Evolutionary conservation across 805 yeast species (phyloP).

Genomic region (Kuraishia molischiana): DNA sequence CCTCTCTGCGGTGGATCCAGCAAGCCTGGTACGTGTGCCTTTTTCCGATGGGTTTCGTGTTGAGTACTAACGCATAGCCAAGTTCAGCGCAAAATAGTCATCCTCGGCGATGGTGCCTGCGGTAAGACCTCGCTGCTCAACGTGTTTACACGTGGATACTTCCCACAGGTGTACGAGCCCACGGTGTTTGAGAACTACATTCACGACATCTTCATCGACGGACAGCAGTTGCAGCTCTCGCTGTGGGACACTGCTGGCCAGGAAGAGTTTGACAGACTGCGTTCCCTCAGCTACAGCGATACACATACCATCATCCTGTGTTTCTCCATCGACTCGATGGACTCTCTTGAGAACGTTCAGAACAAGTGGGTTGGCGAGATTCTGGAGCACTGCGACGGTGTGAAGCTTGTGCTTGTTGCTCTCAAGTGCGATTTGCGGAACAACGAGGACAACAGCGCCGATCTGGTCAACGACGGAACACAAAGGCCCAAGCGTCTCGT

Average conservation of each 20-base stretch:
- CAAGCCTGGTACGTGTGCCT: constrained; percentile 27
- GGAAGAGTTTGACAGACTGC: constrained; percentile 91
- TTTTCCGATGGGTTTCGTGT: background rate
- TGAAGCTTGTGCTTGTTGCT: constrained; percentile 86
- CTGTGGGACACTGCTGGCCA: constrained; percentile 99
- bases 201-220: constrained; percentile 93
- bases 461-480: constrained; percentile 13
- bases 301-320: constrained; percentile 97
- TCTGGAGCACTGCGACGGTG: constrained; percentile 95
- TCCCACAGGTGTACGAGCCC: constrained; percentile 97
- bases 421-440: constrained; percentile 87
- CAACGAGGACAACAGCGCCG: constrained; percentile 36
- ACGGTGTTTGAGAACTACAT: constrained; percentile 96
- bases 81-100: constrained; percentile 88
- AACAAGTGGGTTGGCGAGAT: constrained; percentile 97
- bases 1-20: constrained; percentile 33
- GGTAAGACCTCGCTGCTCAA: constrained; percentile 93
- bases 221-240: constrained; percentile 83
- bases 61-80: constrained; percentile 4
- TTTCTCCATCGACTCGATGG: constrained; percentile 88
- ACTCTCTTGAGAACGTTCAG: constrained; percentile 90
- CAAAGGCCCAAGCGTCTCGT: constrained; percentile 37
- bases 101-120: constrained; percentile 97
- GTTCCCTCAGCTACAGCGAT: constrained; percentile 88
- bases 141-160: constrained; percentile 94